Conservation (phyloP, 2,329 filamentous ascomycete species). For the Penicillium sp. region DNA sequence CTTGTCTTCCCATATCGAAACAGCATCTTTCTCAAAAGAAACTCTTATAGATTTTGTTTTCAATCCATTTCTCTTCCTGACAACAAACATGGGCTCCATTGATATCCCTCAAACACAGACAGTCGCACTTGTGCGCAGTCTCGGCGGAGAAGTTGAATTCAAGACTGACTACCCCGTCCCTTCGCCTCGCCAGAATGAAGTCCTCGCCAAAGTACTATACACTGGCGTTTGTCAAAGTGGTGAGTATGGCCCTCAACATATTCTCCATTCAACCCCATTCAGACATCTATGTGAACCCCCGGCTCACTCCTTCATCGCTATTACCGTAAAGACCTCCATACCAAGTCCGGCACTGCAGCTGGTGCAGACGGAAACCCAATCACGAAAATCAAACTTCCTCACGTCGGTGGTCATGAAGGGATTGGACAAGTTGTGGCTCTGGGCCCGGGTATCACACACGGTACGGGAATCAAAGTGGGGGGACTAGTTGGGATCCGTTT, state of each 20-base stretch:
- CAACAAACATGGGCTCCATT: slow-evolving; percentile 11
- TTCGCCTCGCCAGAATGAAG: slow-evolving; percentile 41
- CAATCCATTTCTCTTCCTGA: not conserved
- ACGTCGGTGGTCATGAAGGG: slow-evolving; percentile 50
- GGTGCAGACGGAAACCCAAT: slow-evolving; percentile 44
- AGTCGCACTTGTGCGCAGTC: slow-evolving; percentile 43
- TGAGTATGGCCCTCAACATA: slow-evolving; percentile 20
- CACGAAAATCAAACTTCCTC: slow-evolving; percentile 47
- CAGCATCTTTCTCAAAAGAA: not conserved
- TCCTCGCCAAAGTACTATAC: slow-evolving; percentile 48
- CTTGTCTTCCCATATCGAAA: not conserved
- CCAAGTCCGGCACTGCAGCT: slow-evolving; percentile 41
- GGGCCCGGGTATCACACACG: slow-evolving; percentile 34
- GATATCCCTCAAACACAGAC: slow-evolving; percentile 34
- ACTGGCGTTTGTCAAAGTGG: slow-evolving; percentile 49
- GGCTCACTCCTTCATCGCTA: not conserved
- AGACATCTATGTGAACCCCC: not conserved
- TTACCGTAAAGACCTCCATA: slow-evolving; percentile 38
- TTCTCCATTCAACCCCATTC: not conserved
- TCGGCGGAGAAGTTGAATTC: slow-evolving; percentile 44
- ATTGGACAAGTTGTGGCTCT: slow-evolving; percentile 44
- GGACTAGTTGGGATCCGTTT: slow-evolving; percentile 48
- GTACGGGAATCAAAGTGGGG: slow-evolving; percentile 38
- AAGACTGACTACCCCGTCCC: slow-evolving; percentile 45
- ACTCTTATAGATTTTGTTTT: not conserved